A percentile compares a stretch with the other conserved stretches of the same genome.
phyloP scores from a whole-genome alignment of 75 land plant genomes.

The Adiantum capillusveneris region DNA sequence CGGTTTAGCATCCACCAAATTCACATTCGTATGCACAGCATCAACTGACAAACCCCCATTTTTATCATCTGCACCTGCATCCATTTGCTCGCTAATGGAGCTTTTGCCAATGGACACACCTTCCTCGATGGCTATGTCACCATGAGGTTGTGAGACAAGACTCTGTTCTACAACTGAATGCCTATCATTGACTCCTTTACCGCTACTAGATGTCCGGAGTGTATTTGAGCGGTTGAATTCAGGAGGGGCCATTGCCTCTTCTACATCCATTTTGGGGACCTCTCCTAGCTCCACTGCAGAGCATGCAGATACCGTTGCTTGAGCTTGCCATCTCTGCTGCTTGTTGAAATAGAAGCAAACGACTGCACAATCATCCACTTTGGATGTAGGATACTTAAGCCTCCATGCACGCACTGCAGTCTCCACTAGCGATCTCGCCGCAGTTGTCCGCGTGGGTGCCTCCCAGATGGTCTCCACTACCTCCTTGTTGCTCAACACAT shows the following conservation, averaged over 20 bases:
- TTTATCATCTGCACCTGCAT: too few relatives aligned
- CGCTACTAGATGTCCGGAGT: neutral
- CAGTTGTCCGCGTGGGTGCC: constrained; percentile 54
- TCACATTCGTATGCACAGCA: too few relatives aligned
- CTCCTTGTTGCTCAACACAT: constrained; percentile 88
- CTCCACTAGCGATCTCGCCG: constrained; percentile 71
- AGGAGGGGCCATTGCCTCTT: neutral
- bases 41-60: too few relatives aligned
- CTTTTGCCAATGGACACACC: too few relatives aligned
- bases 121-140: too few relatives aligned
- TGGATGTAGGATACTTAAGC: constrained; percentile 81
- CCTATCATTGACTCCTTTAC: neutral
- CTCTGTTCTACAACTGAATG: too few relatives aligned
- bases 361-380: constrained; percentile 89
- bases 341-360: constrained; percentile 77
- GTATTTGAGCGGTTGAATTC: neutral
- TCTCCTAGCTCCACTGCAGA: neutral
- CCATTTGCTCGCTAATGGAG: too few relatives aligned
- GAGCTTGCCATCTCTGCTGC: neutral
- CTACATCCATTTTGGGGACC: neutral
- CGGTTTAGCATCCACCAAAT: too few relatives aligned
- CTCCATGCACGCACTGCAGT: constrained; percentile 79
- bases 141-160: too few relatives aligned
- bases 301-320: neutral
- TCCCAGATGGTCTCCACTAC: constrained; percentile 81